phyloP scores from a whole-genome alignment of 805 yeast species.

The Myxozyma neotropica region DNA sequence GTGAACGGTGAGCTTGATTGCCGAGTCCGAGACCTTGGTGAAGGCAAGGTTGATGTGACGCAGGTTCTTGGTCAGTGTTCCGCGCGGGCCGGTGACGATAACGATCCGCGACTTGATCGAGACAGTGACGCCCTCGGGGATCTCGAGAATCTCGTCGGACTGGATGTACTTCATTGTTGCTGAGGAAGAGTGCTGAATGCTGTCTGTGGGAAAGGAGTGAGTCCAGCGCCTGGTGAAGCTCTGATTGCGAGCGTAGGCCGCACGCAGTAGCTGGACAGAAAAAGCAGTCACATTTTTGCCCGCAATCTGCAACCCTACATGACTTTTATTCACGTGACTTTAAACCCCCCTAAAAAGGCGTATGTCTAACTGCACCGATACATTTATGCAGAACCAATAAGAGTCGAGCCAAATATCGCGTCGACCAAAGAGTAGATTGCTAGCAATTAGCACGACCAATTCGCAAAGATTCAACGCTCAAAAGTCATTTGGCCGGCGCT shows the following conservation, averaged over 20 bases:
- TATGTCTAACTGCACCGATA: neutral
- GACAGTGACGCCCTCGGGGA: conserved; percentile 92
- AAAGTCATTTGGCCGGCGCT: no score
- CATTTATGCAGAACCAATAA: neutral
- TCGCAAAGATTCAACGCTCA: no score
- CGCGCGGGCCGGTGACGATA: conserved; percentile 97
- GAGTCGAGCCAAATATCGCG: neutral
- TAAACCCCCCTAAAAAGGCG: no score
- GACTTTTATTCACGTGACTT: neutral
- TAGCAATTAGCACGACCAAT: no score
- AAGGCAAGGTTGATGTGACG: conserved; percentile 95
- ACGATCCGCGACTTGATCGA: conserved; percentile 87
- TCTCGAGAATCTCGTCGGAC: conserved; percentile 77
- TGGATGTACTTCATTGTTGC: conserved; percentile 75
- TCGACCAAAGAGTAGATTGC: neutral
- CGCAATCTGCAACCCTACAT: no score
- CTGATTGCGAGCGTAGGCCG: neutral
- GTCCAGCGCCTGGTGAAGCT: neutral
- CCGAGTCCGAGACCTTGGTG: conserved; percentile 67
- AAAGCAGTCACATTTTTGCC: neutral
- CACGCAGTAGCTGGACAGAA: neutral
- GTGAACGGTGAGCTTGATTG: conserved; percentile 88
- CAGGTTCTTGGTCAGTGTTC: conserved; percentile 84
- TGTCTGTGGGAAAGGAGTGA: neutral
- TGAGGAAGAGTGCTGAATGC: neutral